These are phyloP conservation scores for Acacia pycnantha DNA, from an alignment of 331 rosid genomes.

Conservation along the genomic window DNA sequence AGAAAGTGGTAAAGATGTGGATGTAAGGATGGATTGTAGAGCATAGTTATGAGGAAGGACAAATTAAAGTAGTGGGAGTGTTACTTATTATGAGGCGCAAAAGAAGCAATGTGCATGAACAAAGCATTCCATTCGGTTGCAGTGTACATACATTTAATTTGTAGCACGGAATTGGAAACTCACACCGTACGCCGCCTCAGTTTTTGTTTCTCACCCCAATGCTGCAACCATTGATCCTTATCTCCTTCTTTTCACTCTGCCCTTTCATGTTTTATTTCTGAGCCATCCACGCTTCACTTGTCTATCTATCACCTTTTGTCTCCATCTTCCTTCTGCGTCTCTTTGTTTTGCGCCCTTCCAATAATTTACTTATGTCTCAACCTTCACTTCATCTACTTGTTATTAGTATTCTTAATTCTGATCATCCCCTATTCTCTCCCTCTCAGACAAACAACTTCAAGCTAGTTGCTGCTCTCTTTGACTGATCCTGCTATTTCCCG, in stretches of 20 bases:
- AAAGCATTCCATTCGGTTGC: not conserved
- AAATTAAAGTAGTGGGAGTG: not conserved
- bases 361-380: not conserved
- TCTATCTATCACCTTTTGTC: conserved; percentile 19
- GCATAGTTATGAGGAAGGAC: not conserved
- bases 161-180: conserved; percentile 23
- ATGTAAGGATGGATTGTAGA: not conserved
- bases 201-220: not conserved
- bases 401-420: not conserved
- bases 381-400: not conserved
- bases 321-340: conserved; percentile 19
- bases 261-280: not conserved
- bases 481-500: conserved; percentile 30
- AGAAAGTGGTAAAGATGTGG: not conserved
- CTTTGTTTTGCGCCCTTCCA: conserved; percentile 14
- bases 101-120: not conserved
- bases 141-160: conserved; percentile 12
- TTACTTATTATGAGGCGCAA: not conserved
- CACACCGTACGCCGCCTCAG: conserved; percentile 13
- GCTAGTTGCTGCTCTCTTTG: conserved; percentile 23
- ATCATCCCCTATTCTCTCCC: conserved; percentile 7
- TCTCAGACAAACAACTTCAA: not conserved
- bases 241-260: conserved; percentile 18
- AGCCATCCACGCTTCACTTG: not conserved
- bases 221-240: conserved; percentile 29